Base-by-base conservation (phyloP, 208 protist genomes). In the Crithidia expoeki region DNA sequence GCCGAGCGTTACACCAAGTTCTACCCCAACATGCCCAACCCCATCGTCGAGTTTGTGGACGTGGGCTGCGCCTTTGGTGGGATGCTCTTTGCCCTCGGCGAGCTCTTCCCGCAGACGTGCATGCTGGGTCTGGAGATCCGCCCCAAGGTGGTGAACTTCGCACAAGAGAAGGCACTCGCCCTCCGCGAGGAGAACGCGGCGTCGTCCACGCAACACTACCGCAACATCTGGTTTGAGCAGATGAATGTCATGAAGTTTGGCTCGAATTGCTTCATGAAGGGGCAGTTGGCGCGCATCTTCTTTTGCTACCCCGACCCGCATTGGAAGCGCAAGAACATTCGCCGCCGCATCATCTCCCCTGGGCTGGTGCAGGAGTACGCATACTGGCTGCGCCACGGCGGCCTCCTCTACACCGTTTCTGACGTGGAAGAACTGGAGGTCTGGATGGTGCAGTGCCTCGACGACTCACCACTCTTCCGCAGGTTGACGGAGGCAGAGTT, bases 291-390 rank as follows among this genome's bases (percentile, higher is more conserved):
- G 32, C 95, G 95, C 34, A 85, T 99, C 14, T 99, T 99, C 67
- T 99, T 99, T 67, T 97, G 98, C 70, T 99, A 99, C 76, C 98
- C 98, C 2, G 98, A 99, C 70, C 98, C 98, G 23, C 98, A 99
- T 72, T 99, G 98, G 84, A 99, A 99, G 79, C 92, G 97, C 33
- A 96, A 98, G 57, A 99, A 99, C 70, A 92, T 98, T 40, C 92
- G 98, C 9, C 92, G 98, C 40, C 90, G 98, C 57, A 99, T 99
- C 69, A 99, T 99, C 60, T 97, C 89, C 4, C 88, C 93, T 19
- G 88, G 90, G 6, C 84, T 99, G 17, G 84, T 99, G 16, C 84
- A 97, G 12, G 98, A 99, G 71, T 99, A 99, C 76, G 98, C 97
- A 17, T 98, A 99, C 72, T 92, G 97, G 73, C 76, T 99, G 19